phyloP scores from a whole-genome alignment of 345 rosid species.

The Salix dunnii region DNA sequence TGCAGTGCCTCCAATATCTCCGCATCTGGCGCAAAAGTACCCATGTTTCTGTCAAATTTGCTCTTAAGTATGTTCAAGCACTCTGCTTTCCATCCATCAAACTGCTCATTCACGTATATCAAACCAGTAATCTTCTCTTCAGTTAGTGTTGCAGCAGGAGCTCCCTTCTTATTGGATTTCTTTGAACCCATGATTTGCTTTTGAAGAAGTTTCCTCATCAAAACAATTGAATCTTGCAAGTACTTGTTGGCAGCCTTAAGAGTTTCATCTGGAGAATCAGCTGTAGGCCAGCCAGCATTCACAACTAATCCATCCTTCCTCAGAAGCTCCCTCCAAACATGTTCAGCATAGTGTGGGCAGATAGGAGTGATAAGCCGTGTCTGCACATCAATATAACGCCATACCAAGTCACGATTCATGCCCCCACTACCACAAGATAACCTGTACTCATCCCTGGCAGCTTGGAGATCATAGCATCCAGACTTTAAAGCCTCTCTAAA shows the following conservation, averaged over 20 bases:
- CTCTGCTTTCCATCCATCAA: constrained; percentile 84
- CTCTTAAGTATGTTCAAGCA: constrained; percentile 68
- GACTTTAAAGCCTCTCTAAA: constrained; percentile 87
- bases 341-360: constrained; percentile 89
- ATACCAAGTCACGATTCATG: constrained; percentile 64
- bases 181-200: constrained; percentile 66
- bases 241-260: constrained; percentile 85
- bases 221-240: constrained; percentile 75
- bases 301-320: constrained; percentile 74
- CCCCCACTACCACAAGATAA: constrained; percentile 72
- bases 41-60: constrained; percentile 43
- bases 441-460: constrained; percentile 90
- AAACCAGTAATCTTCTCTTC: constrained; percentile 55
- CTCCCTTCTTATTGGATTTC: constrained; percentile 66
- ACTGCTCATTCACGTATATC: constrained; percentile 73
- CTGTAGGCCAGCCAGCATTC: constrained; percentile 87
- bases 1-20: constrained; percentile 62
- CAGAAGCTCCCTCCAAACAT: constrained; percentile 84
- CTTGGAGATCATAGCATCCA: constrained; percentile 90
- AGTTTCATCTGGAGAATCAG: constrained; percentile 61
- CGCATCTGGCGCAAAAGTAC: constrained; percentile 55
- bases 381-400: constrained; percentile 85
- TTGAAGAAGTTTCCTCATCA: constrained; percentile 76
- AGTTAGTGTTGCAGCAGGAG: constrained; percentile 41
- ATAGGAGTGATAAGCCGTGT: constrained; percentile 83